phyloP scores from a whole-genome alignment of 2,329 filamentous ascomycete species.

The Penicillium sp. region DNA sequence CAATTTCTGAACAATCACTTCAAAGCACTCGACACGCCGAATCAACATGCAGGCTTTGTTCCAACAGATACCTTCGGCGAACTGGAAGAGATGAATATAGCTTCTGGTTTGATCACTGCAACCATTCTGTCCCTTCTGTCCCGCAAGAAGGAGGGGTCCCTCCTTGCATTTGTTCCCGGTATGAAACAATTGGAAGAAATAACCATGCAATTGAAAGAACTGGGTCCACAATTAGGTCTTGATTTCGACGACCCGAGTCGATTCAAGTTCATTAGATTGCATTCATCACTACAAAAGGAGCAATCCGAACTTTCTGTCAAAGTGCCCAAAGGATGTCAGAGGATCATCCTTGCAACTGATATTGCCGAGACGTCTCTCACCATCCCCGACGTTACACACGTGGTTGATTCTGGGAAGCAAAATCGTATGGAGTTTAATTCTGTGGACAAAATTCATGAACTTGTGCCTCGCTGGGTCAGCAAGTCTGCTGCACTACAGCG shows the following conservation, averaged over 20 bases:
- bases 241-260: constrained; percentile 43
- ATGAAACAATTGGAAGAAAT: constrained; percentile 41
- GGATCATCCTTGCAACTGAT: constrained; percentile 54
- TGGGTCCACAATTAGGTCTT: constrained; percentile 33
- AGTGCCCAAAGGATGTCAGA: constrained; percentile 45
- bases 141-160: constrained; percentile 46
- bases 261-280: constrained; percentile 50
- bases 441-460: constrained; percentile 37
- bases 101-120: constrained; percentile 45
- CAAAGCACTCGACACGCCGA: not conserved
- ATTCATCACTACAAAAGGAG: constrained; percentile 49
- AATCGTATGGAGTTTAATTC: constrained; percentile 45
- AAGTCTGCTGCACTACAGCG: constrained; percentile 52
- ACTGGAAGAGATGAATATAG: constrained; percentile 22
- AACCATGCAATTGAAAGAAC: constrained; percentile 31
- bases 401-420: constrained; percentile 52
- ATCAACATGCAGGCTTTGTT: constrained; percentile 9
- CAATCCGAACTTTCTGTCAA: constrained; percentile 46
- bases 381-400: constrained; percentile 54
- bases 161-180: constrained; percentile 54
- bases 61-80: not conserved
- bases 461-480: constrained; percentile 50
- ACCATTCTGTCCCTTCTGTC: constrained; percentile 51
- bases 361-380: constrained; percentile 56
- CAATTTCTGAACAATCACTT: constrained; percentile 13